phyloP scores from a whole-genome alignment of 1,284 basidiomycete genomes.

The Jaminaea rosea region DNA sequence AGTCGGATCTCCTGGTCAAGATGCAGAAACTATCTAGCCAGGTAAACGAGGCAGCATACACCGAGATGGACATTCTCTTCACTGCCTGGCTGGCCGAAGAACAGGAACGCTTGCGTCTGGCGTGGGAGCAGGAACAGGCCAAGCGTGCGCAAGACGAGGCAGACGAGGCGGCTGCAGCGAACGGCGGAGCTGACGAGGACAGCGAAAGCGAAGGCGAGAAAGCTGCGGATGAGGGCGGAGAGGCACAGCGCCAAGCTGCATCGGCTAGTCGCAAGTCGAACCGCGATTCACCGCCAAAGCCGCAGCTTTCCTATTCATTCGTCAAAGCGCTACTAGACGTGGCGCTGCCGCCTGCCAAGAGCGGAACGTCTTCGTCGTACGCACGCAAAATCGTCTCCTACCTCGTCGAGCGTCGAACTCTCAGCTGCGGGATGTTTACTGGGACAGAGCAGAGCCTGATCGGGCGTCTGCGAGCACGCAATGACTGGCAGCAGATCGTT shows the following conservation, averaged over 20 bases:
- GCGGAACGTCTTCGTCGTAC: background rate
- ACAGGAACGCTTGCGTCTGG: background rate
- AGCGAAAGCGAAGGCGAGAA: background rate
- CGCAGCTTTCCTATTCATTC: background rate
- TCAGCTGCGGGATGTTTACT: background rate
- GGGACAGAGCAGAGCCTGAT: background rate
- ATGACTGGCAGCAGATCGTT: background rate
- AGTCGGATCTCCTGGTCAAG: background rate
- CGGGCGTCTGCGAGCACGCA: background rate
- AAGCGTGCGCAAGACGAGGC: background rate
- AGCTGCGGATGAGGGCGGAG: background rate
- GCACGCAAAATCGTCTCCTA: background rate
- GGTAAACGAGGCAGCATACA: background rate
- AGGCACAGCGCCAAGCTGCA: background rate
- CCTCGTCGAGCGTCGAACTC: background rate
- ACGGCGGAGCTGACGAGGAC: background rate
- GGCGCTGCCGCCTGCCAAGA: background rate
- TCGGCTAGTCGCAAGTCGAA: too few relatives aligned
- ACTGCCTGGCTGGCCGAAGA: background rate
- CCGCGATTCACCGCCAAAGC: background rate
- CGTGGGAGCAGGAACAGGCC: background rate
- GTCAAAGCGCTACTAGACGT: background rate
- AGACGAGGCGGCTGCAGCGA: background rate
- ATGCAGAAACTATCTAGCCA: background rate
- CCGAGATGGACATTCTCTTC: background rate